Conservation (phyloP, 2,329 filamentous ascomycete species). For the Macrophomina phaseolina region DNA sequence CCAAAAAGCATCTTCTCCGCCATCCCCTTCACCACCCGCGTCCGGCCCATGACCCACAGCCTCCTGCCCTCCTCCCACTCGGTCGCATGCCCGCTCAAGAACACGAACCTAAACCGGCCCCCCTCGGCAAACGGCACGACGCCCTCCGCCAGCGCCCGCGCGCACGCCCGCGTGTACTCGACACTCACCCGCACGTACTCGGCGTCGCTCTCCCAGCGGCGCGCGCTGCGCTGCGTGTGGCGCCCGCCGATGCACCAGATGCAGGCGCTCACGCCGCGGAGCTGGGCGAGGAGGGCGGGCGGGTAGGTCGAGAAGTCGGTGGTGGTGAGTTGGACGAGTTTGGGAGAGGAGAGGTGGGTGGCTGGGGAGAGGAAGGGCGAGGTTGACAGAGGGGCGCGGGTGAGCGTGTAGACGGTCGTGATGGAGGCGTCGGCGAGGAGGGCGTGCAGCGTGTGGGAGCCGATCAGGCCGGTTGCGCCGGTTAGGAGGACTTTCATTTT, state of each 20-base stretch:
- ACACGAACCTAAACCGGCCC: background rate
- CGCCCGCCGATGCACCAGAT: constrained; percentile 11
- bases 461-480: constrained; percentile 31
- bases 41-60: constrained; percentile 11
- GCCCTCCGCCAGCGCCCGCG: background rate
- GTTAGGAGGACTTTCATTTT: constrained; percentile 28
- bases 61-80: background rate
- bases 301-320: background rate
- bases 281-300: background rate
- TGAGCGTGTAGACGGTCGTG: background rate
- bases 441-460: constrained; percentile 27
- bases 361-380: background rate
- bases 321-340: constrained; percentile 6
- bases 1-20: constrained; percentile 7
- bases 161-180: background rate
- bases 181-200: constrained; percentile 14
- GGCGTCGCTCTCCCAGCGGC: background rate
- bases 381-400: background rate
- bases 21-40: constrained; percentile 7
- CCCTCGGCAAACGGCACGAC: background rate
- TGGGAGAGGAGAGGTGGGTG: background rate
- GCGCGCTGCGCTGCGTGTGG: constrained; percentile 2
- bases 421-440: constrained; percentile 18
- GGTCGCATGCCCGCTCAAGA: constrained; percentile 2
- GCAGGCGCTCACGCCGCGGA: constrained; percentile 11